Percentiles rank a stretch among this genome's conserved stretches.
These are phyloP conservation scores for Hypholoma fasciculare DNA, from an alignment of 768 basidiomycete species.

Conservation along the genomic window DNA sequence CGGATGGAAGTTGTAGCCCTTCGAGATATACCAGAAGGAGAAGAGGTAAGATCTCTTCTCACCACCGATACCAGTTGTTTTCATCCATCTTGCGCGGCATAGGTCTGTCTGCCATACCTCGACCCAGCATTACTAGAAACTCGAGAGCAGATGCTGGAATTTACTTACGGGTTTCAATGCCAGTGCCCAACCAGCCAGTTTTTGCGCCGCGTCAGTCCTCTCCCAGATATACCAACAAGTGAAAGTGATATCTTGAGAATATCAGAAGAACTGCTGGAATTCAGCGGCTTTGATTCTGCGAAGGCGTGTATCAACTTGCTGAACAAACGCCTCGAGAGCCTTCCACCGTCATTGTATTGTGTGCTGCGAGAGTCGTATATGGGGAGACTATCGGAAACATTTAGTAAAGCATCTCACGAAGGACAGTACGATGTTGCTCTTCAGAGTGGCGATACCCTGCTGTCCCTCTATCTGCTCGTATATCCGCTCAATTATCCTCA, in stretches of 20 bases:
- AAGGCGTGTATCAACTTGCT: slow-evolving; percentile 26
- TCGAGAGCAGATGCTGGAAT: slow-evolving; percentile 55
- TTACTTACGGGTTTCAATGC: slow-evolving; percentile 72
- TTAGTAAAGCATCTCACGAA: slow-evolving; percentile 73
- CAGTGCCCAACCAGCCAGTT: slow-evolving; percentile 56
- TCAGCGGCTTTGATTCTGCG: slow-evolving; percentile 31
- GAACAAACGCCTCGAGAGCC: slow-evolving; percentile 24
- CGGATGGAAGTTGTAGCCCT: slow-evolving; percentile 69
- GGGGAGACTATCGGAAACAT: slow-evolving; percentile 55
- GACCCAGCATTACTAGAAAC: slow-evolving; percentile 73
- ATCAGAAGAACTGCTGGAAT: slow-evolving; percentile 34
- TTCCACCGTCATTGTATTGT: slow-evolving; percentile 41
- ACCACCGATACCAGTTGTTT: slow-evolving; percentile 1
- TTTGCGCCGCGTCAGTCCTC: slow-evolving; percentile 34
- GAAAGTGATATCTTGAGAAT: slow-evolving; percentile 27
- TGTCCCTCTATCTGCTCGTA: slow-evolving; percentile 66
- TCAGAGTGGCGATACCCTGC: slow-evolving; percentile 51
- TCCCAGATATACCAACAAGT: slow-evolving; percentile 40
- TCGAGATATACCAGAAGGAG: slow-evolving; percentile 50
- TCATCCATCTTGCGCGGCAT: neutral
- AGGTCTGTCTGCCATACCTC: slow-evolving; percentile 78
- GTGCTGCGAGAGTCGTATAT: slow-evolving; percentile 63
- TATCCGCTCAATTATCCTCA: slow-evolving; percentile 84
- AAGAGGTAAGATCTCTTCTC: slow-evolving; percentile 53
- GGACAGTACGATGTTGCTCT: slow-evolving; percentile 54